Percentiles rank a stretch among this genome's conserved stretches.
Evolutionary conservation across 805 yeast species (phyloP).

Genomic region (Lachancea sp.): DNA sequence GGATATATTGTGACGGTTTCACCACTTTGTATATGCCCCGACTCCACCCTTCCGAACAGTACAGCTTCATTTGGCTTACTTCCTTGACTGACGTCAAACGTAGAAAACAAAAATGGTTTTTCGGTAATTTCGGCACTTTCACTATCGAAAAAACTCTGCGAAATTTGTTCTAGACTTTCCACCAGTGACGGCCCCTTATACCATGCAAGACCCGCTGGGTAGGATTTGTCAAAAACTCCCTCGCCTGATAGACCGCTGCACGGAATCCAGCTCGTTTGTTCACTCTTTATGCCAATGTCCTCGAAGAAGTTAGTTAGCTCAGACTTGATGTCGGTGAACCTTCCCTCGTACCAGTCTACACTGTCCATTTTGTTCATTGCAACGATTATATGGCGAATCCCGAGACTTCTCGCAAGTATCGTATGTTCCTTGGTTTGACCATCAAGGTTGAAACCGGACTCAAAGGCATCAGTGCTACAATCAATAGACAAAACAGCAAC

Average conservation of each 20-base stretch:
- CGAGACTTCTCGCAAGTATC: slow-evolving; percentile 90
- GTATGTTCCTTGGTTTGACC: slow-evolving; percentile 99
- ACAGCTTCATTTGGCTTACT: slow-evolving; percentile 44
- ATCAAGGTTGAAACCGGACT: slow-evolving; percentile 96
- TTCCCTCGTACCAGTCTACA: slow-evolving; percentile 84
- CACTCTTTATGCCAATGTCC: slow-evolving; percentile 75
- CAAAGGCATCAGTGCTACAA: slow-evolving; percentile 97
- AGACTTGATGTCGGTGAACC: slow-evolving; percentile 84
- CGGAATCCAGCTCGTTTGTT: slow-evolving; percentile 82
- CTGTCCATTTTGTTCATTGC: slow-evolving; percentile 96
- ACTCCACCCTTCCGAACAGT: slow-evolving; percentile 56
- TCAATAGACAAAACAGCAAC: slow-evolving; percentile 93
- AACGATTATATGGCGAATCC: slow-evolving; percentile 82
- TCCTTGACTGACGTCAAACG: slow-evolving; percentile 54
- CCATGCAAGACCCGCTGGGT: slow-evolving; percentile 68
- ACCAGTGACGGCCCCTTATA: slow-evolving; percentile 83
- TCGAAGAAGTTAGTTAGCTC: slow-evolving; percentile 72
- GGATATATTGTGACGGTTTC: slow-evolving; percentile 58
- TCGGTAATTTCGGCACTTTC: slow-evolving; percentile 24
- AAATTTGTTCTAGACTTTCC: slow-evolving; percentile 61
- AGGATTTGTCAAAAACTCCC: slow-evolving; percentile 79
- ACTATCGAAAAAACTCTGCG: slow-evolving; percentile 13
- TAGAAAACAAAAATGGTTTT: slow-evolving; percentile 49
- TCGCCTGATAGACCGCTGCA: slow-evolving; percentile 94
- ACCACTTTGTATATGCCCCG: slow-evolving; percentile 67